A percentile compares a stretch with the other conserved stretches of the same genome.
Evolutionary conservation across 352 stramenopile genomes (phyloP).

Genomic region (Paralagenidium karlingii): DNA sequence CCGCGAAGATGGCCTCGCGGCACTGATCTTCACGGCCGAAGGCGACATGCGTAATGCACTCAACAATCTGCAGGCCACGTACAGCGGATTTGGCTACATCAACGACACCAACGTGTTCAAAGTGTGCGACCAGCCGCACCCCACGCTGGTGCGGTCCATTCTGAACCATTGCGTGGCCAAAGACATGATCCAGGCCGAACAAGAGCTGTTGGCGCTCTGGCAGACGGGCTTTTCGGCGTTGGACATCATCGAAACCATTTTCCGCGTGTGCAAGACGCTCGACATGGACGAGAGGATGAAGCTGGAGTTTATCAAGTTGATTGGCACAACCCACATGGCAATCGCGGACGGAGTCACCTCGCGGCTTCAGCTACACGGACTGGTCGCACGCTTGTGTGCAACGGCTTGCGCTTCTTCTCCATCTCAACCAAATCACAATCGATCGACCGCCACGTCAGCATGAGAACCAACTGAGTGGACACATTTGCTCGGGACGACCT

Average conservation of each 20-base stretch:
- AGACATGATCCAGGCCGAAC: conserved; percentile 77
- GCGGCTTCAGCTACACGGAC: conserved; percentile 90
- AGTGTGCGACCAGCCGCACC: conserved; percentile 94
- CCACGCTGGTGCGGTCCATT: conserved; percentile 62
- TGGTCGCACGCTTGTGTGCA: conserved; percentile 71
- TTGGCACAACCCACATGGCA: conserved; percentile 87
- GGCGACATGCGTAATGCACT: conserved; percentile 98
- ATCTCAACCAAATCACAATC: too few relatives aligned
- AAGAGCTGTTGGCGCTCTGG: conserved; percentile 57
- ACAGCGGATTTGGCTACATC: conserved; percentile 91
- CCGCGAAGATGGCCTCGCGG: conserved; percentile 89
- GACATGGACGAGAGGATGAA: conserved; percentile 77
- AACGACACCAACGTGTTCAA: conserved; percentile 94
- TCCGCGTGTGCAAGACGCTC: conserved; percentile 90
- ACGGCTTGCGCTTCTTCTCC: too few relatives aligned
- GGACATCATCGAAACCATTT: conserved; percentile 97
- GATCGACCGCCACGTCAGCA: too few relatives aligned
- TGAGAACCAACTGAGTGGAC: too few relatives aligned
- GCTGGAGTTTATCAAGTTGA: conserved; percentile 87
- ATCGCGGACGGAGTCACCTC: conserved; percentile 89
- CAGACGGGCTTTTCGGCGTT: conserved; percentile 89
- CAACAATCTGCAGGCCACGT: conserved; percentile 98
- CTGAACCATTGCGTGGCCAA: conserved; percentile 52
- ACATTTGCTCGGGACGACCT: too few relatives aligned
- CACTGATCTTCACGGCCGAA: conserved; percentile 98